These are phyloP conservation scores for Quercus phellos DNA, from an alignment of 331 rosid genomes.

Conservation along the genomic window DNA sequence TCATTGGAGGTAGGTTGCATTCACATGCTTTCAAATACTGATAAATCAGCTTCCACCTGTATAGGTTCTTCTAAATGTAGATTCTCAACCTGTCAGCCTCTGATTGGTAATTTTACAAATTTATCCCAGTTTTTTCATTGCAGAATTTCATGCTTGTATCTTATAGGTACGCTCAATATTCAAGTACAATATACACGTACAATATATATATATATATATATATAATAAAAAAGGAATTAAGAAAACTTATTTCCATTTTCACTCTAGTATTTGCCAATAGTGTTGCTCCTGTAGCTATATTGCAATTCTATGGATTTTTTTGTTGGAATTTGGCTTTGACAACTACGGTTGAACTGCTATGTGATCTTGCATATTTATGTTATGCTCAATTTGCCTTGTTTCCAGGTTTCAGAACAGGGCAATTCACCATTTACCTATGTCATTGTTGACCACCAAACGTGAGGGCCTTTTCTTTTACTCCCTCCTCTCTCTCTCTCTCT, in stretches of 20 bases:
- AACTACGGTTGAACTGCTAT: constrained; percentile 1
- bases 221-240: not conserved
- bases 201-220: not conserved
- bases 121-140: not conserved
- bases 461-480: constrained; percentile 15
- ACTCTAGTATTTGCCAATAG: not conserved
- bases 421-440: constrained; percentile 73
- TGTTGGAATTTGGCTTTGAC: constrained; percentile 11
- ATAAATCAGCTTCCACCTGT: not conserved
- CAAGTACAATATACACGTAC: not conserved
- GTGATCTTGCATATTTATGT: not conserved
- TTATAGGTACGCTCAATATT: not conserved
- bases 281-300: not conserved
- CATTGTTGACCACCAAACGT: constrained; percentile 51
- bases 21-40: not conserved
- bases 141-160: not conserved
- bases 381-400: constrained; percentile 14
- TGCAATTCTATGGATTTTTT: not conserved
- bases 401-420: constrained; percentile 77
- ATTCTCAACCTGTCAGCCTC: not conserved
- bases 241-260: not conserved
- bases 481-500: not conserved
- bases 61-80: not conserved
- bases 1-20: not conserved
- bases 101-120: not conserved